Evolutionary conservation across 352 stramenopile genomes (phyloP).

Genomic region (Pilasporangium apinafurcum): DNA sequence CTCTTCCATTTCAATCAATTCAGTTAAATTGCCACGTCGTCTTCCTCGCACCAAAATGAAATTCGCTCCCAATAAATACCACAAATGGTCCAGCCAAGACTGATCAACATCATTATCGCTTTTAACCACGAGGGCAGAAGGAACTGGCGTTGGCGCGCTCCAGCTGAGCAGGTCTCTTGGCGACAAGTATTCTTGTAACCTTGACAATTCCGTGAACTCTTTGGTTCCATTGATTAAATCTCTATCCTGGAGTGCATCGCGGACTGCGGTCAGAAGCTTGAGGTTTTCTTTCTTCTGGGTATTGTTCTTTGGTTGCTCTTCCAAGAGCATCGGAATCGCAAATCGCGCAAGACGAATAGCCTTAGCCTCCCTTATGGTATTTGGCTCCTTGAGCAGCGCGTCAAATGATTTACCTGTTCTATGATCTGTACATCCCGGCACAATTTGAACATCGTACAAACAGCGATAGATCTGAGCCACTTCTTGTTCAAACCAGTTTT

Average conservation of each 20-base stretch:
- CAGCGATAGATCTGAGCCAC: conserved; percentile 68
- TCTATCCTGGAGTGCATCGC: conserved; percentile 26
- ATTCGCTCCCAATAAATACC: conserved; percentile 71
- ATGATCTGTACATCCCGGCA: conserved; percentile 52
- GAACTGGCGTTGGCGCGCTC: conserved; percentile 1
- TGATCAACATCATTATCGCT: not conserved
- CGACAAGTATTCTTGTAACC: conserved; percentile 29
- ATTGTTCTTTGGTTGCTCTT: conserved; percentile 50
- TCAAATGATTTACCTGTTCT: conserved; percentile 37
- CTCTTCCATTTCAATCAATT: conserved; percentile 56
- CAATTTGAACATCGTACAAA: conserved; percentile 65
- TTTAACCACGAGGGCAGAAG: no score
- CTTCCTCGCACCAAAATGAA: conserved; percentile 55
- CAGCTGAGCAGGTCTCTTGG: conserved; percentile 30
- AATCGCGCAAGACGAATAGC: conserved; percentile 37
- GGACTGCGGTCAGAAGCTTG: conserved; percentile 54
- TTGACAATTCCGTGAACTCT: conserved; percentile 6
- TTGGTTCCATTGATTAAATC: no score
- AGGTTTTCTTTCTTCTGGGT: conserved; percentile 70
- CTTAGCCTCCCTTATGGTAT: conserved; percentile 15
- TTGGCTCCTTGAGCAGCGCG: conserved; percentile 19
- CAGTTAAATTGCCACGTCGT: conserved; percentile 43
- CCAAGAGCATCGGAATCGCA: conserved; percentile 51
- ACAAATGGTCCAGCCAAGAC: conserved; percentile 40
- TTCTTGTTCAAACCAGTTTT: conserved; percentile 35